Percentiles rank a stretch among this genome's conserved stretches.
These are phyloP conservation scores for Neonectria sp. DNA, from an alignment of 2,329 filamentous ascomycete genomes.

Conservation along the genomic window DNA sequence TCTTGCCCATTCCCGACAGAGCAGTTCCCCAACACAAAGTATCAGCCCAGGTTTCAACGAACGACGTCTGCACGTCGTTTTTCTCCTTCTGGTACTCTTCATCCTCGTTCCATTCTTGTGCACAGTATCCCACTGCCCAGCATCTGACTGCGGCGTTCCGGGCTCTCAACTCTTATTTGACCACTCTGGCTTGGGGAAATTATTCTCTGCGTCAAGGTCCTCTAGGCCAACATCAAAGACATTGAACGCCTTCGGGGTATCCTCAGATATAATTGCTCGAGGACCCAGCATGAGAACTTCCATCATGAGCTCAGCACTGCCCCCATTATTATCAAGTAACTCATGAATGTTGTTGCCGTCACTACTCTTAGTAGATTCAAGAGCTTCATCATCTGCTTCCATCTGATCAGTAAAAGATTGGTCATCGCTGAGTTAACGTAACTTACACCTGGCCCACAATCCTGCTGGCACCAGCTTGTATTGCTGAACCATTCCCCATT, in stretches of 20 bases:
- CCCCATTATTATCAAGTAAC: background rate
- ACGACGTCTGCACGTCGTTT: too few species aligned
- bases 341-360: background rate
- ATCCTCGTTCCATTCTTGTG: too few species aligned
- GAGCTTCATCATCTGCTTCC: too few species aligned
- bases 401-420: too few species aligned
- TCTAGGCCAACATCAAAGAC: background rate
- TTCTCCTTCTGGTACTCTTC: too few species aligned
- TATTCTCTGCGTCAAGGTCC: background rate
- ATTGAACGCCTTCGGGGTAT: background rate
- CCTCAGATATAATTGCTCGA: background rate
- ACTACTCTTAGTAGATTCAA: background rate
- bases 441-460: background rate
- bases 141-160: too few species aligned
- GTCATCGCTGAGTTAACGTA: background rate
- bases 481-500: background rate
- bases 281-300: background rate
- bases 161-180: too few species aligned
- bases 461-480: background rate
- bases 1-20: too few species aligned
- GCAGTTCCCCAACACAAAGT: too few species aligned
- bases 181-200: background rate
- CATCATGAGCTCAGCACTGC: background rate
- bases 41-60: too few species aligned
- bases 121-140: too few species aligned